Percentiles rank a stretch among this genome's conserved stretches.
phyloP scores from a whole-genome alignment of 495 filamentous ascomycete genomes.

The Elasticomyces elasticus region DNA sequence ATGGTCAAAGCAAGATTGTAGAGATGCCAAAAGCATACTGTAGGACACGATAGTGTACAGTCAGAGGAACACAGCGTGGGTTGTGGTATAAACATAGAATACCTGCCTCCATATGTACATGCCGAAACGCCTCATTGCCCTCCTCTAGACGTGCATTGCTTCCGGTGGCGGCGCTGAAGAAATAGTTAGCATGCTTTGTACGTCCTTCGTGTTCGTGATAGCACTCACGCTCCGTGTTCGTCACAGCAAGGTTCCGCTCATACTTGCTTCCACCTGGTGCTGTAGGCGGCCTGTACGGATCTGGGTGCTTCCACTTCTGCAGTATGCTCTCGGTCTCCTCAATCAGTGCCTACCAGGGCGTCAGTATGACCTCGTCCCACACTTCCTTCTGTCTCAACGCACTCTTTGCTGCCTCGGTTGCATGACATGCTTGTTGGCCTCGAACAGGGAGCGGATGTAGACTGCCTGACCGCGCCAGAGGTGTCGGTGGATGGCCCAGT shows the following conservation, averaged over 20 bases:
- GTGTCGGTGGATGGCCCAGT: slow-evolving; percentile 85
- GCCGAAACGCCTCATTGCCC: neutral
- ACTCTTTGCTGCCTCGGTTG: slow-evolving; percentile 86
- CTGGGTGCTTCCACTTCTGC: slow-evolving; percentile 93
- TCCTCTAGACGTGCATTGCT: slow-evolving; percentile 9
- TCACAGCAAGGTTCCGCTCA: slow-evolving; percentile 81
- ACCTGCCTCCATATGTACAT: slow-evolving; percentile 10
- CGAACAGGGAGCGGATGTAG: slow-evolving; percentile 91
- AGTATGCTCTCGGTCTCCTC: slow-evolving; percentile 79
- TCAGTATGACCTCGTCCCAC: neutral
- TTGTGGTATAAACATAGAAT: neutral
- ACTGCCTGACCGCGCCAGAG: slow-evolving; percentile 91
- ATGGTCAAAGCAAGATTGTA: neutral
- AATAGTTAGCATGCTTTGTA: neutral
- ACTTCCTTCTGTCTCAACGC: slow-evolving; percentile 23
- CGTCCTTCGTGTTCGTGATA: neutral
- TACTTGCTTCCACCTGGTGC: slow-evolving; percentile 96
- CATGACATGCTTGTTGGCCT: slow-evolving; percentile 76
- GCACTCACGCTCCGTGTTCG: slow-evolving; percentile 64
- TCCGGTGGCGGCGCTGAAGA: slow-evolving; percentile 3
- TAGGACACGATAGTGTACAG: neutral
- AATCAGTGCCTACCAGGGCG: slow-evolving; percentile 52
- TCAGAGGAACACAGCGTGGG: neutral
- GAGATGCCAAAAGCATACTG: neutral
- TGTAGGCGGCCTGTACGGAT: slow-evolving; percentile 78